Conservation (phyloP, 139 green algal species). For the Volvox reticuliferus region DNA sequence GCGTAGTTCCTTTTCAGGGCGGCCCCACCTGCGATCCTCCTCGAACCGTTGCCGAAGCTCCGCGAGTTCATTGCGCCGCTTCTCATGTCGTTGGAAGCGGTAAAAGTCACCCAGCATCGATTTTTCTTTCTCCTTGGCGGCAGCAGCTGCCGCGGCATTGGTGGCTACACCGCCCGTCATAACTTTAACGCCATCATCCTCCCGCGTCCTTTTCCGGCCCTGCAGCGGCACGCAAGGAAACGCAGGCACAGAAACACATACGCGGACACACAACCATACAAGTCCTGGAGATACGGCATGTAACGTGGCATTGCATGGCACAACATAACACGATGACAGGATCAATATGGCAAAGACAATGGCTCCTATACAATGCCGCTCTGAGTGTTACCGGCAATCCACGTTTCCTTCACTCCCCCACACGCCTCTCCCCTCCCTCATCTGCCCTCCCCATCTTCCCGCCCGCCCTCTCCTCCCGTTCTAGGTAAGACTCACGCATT, state of each 20-base stretch:
- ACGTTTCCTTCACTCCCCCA: neutral
- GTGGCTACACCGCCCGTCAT: conserved; percentile 67
- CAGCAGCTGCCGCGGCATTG: conserved; percentile 65
- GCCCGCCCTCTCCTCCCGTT: too few relatives aligned
- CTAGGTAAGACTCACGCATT: too few relatives aligned
- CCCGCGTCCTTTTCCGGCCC: conserved; percentile 62
- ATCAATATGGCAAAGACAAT: too few relatives aligned
- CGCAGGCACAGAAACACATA: too few relatives aligned
- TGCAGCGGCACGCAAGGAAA: conserved; percentile 11
- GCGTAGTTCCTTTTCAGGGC: neutral
- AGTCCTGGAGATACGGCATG: too few relatives aligned
- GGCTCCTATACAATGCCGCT: too few relatives aligned
- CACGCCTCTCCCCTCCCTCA: neutral
- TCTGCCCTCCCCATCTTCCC: too few relatives aligned
- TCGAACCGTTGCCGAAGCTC: conserved; percentile 78
- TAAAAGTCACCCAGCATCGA: conserved; percentile 74
- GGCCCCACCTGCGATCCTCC: conserved; percentile 59
- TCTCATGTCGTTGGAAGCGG: conserved; percentile 83
- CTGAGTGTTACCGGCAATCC: neutral
- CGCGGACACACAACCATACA: too few relatives aligned
- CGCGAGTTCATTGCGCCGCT: conserved; percentile 71
- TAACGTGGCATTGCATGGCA: too few relatives aligned
- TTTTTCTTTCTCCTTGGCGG: conserved; percentile 16
- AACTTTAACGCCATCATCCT: conserved; percentile 53
- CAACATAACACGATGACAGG: too few relatives aligned